Conservation (phyloP, 306 rosid species). For the Fagus sylvatica region DNA sequence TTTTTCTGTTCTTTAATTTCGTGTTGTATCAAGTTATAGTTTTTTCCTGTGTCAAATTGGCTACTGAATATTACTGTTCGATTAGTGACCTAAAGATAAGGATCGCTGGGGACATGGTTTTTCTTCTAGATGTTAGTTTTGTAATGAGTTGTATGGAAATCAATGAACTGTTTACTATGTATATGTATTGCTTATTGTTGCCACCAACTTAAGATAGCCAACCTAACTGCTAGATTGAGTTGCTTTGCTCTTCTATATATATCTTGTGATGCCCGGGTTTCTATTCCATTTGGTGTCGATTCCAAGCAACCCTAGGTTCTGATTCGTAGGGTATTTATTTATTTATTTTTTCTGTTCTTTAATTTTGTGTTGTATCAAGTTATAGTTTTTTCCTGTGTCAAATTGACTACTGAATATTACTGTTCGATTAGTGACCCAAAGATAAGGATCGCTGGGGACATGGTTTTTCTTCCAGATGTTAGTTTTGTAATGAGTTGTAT, state of each 20-base stretch:
- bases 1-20: too few species aligned
- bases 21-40: too few species aligned
- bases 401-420: too few species aligned
- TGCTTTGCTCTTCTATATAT: slow-evolving; percentile 3
- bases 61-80: neutral
- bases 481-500: neutral
- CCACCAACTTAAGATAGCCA: neutral
- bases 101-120: neutral
- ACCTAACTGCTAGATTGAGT: too few species aligned
- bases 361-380: too few species aligned
- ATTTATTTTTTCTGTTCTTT: too few species aligned
- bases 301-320: too few species aligned
- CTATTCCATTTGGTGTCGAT: too few species aligned
- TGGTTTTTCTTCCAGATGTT: neutral
- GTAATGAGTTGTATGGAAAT: neutral
- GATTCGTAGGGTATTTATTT: too few species aligned
- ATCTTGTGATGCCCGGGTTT: neutral
- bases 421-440: too few species aligned
- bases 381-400: too few species aligned
- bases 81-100: neutral
- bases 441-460: neutral
- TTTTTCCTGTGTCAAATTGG: too few species aligned
- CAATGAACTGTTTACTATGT: neutral
- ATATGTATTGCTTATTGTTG: neutral
- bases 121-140: neutral